These are phyloP conservation scores for Pseudogymnoascus sp. DNA, from an alignment of 2,329 filamentous ascomycete genomes.

Conservation along the genomic window DNA sequence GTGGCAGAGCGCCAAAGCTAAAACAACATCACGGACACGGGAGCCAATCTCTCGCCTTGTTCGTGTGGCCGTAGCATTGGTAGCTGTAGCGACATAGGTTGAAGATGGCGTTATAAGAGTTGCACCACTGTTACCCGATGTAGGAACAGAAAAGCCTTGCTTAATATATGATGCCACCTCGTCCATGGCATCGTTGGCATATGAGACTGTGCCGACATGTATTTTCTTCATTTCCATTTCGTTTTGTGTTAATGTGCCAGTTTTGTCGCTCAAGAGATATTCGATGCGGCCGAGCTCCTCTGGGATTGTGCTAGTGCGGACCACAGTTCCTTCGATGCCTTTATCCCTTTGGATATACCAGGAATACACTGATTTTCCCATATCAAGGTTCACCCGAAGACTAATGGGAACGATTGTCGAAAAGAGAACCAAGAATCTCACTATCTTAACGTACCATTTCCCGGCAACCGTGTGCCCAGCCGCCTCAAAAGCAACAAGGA, in stretches of 20 bases:
- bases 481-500: slow-evolving; percentile 80
- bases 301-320: slow-evolving; percentile 93
- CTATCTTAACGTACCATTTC: slow-evolving; percentile 91
- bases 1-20: slow-evolving; percentile 88
- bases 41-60: slow-evolving; percentile 90
- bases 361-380: slow-evolving; percentile 95
- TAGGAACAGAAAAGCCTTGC: slow-evolving; percentile 64
- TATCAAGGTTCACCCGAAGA: slow-evolving; percentile 88
- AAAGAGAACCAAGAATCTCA: slow-evolving; percentile 96
- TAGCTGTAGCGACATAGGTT: slow-evolving; percentile 52
- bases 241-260: slow-evolving; percentile 94
- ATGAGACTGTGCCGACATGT: slow-evolving; percentile 94
- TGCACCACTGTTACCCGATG: slow-evolving; percentile 37
- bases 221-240: slow-evolving; percentile 99
- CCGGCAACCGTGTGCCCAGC: slow-evolving; percentile 61
- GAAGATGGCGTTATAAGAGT: slow-evolving; percentile 70
- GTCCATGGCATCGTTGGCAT: slow-evolving; percentile 98
- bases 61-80: slow-evolving; percentile 59
- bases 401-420: slow-evolving; percentile 99
- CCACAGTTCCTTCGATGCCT: slow-evolving; percentile 84
- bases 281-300: slow-evolving; percentile 94
- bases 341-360: slow-evolving; percentile 89
- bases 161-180: slow-evolving; percentile 81
- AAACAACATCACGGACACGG: slow-evolving; percentile 83
- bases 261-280: slow-evolving; percentile 94